Base-by-base conservation (phyloP, 331 rosid species). In the Acacia pycnantha region DNA sequence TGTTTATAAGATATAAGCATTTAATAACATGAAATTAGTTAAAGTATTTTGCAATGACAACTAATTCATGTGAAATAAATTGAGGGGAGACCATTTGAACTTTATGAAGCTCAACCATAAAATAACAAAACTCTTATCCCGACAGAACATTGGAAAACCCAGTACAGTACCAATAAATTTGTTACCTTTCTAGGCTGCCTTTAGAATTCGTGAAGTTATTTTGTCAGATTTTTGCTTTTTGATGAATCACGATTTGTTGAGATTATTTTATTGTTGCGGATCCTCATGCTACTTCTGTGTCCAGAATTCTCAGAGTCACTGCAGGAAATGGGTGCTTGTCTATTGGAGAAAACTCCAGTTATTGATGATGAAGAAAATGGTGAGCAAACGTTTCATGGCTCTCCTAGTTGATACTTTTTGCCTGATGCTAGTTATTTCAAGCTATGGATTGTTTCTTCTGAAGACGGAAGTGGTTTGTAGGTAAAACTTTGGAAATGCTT, bases 291-390 rank as follows among this genome's bases (percentile, higher is more conserved):
- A 21, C 70, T 43, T 72, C 70, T 82, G 31, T 69, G 51, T 89
- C 82, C 94, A 94, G 98, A 94, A 81, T 94, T 94, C 86, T 90
- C 97, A 0, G 94, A 94, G 88, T 94, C 98, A 13, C 85, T 94
- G 85, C 86, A 62, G 79, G 94, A 94, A 88, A 90, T 94, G 97
- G 98, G 98, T 65, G 53, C 84, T 67, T 92, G 98, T 90, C 85
- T 94, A 53, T 65, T 89, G 74, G 95, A 92, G 87, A 91, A 92
- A 88, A 87, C 91, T 51, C 58, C 90, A 48, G 79, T 90, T 69
- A 82, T 90, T 62, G 90, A 93, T 64, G 90, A 84, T 83, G 93
- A 90, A 74, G 90, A 90, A 35, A 91, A 97, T 94, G 88, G 91
- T 88, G 80, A 40, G 83, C 76, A 85, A 79, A 83, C 83, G 26